These are phyloP conservation scores for Rhinocladiella similis DNA, from an alignment of 2,329 filamentous ascomycete species.

Conservation along the genomic window DNA sequence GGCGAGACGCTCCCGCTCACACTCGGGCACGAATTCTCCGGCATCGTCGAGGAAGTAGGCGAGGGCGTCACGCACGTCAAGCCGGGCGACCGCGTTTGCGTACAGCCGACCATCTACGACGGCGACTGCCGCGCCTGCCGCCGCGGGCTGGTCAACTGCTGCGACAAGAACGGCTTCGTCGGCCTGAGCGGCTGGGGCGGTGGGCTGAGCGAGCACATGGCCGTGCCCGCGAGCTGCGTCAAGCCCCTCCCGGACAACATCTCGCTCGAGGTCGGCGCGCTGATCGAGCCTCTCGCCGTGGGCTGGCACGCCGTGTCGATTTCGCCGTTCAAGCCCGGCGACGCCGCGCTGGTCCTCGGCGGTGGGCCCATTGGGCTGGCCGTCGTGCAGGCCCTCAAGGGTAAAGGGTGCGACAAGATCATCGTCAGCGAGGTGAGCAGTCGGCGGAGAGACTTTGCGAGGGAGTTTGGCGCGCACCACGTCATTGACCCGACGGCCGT, in stretches of 20 bases:
- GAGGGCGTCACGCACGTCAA: conserved; percentile 51
- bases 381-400: conserved; percentile 49
- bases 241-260: conserved; percentile 54
- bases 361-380: conserved; percentile 56
- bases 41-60: conserved; percentile 53
- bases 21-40: conserved; percentile 56
- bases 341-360: conserved; percentile 52
- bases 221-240: conserved; percentile 48
- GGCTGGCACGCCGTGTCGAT: conserved; percentile 58
- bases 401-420: conserved; percentile 46
- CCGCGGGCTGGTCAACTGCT: conserved; percentile 55
- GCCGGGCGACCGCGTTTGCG: conserved; percentile 49
- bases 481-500: conserved; percentile 53
- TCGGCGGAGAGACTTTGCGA: conserved; percentile 50
- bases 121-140: conserved; percentile 53
- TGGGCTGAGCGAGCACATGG: conserved; percentile 53
- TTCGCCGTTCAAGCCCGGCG: conserved; percentile 46
- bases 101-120: conserved; percentile 58
- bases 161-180: conserved; percentile 55
- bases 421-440: conserved; percentile 55
- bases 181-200: conserved; percentile 54
- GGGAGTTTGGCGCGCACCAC: conserved; percentile 52
- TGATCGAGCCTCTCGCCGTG: conserved; percentile 56
- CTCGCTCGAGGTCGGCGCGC: conserved; percentile 52
- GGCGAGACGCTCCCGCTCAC: conserved; percentile 53